phyloP scores from a whole-genome alignment of 1,284 basidiomycete genomes.

The Apiotrichum veenhuisii region DNA sequence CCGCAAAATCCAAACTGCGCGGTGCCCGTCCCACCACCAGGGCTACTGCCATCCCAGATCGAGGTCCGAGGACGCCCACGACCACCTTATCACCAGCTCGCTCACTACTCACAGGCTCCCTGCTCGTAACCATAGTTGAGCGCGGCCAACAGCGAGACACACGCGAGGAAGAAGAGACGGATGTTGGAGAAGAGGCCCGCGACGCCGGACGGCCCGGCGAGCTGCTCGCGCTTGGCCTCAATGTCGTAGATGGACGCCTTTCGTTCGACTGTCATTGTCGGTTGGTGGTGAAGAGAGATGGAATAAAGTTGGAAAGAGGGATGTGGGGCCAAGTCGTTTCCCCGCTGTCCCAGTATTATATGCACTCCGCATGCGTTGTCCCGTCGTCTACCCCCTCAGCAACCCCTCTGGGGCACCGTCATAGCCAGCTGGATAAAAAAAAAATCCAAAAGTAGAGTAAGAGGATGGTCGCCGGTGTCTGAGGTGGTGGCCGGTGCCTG shows the following conservation, averaged over 20 bases:
- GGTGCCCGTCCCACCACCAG: too few species aligned
- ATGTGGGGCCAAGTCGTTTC: not conserved
- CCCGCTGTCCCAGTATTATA: not conserved
- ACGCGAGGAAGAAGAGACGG: constrained; percentile 18
- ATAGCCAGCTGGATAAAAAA: not conserved
- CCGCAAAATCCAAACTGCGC: too few species aligned
- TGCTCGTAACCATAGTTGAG: constrained; percentile 25
- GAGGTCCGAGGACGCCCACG: too few species aligned
- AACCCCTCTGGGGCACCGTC: not conserved
- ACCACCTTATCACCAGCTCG: too few species aligned
- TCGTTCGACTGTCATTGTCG: not conserved
- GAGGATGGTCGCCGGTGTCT: not conserved
- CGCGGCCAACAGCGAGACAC: constrained; percentile 22
- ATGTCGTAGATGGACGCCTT: constrained; percentile 1
- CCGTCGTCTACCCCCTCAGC: not conserved
- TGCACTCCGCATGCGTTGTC: not conserved
- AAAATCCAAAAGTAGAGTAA: not conserved
- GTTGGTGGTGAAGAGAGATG: too few species aligned
- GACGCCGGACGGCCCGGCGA: constrained; percentile 18
- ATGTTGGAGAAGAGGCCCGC: constrained; percentile 19
- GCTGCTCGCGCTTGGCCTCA: constrained; percentile 8
- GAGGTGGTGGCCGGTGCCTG: not conserved
- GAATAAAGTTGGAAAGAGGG: not conserved
- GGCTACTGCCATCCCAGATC: too few species aligned
- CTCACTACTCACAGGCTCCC: constrained; percentile 7